Evolutionary conservation across 2,329 filamentous ascomycete genomes (phyloP).

Genomic region (Claviceps sp.): DNA sequence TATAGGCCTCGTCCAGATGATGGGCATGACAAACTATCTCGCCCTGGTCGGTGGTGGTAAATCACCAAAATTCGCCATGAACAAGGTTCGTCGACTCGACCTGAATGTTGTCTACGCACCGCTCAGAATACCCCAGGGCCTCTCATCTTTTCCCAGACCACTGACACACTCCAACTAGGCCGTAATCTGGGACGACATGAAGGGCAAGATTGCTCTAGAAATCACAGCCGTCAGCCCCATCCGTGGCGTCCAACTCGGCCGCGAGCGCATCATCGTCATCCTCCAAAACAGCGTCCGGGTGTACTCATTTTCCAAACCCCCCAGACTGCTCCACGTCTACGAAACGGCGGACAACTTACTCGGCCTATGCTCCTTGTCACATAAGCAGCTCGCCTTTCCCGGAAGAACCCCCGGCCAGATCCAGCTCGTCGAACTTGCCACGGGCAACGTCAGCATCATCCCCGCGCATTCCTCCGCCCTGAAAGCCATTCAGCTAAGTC

Average conservation of each 20-base stretch:
- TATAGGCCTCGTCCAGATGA: conserved; percentile 72
- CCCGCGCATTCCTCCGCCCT: conserved; percentile 74
- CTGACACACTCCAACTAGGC: conserved; percentile 30
- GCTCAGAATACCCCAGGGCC: background rate
- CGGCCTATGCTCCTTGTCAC: conserved; percentile 66
- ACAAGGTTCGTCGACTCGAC: conserved; percentile 45
- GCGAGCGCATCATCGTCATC: conserved; percentile 64
- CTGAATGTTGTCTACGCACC: background rate
- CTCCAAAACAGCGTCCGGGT: conserved; percentile 71
- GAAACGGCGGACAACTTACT: conserved; percentile 76
- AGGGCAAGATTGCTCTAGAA: conserved; percentile 56
- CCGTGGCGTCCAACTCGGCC: conserved; percentile 63
- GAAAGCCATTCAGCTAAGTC: conserved; percentile 65
- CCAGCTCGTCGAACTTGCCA: conserved; percentile 67
- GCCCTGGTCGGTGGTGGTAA: conserved; percentile 81
- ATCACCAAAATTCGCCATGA: conserved; percentile 72
- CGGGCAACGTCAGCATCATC: conserved; percentile 80
- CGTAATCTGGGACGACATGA: conserved; percentile 84
- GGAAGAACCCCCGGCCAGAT: conserved; percentile 82
- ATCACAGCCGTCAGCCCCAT: conserved; percentile 74
- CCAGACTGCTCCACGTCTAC: conserved; percentile 58
- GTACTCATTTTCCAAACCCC: conserved; percentile 64
- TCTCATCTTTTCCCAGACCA: background rate
- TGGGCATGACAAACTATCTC: conserved; percentile 74
- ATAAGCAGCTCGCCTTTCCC: conserved; percentile 66